These are phyloP conservation scores for Sonneratia alba DNA, from an alignment of 345 rosid genomes.

Conservation along the genomic window DNA sequence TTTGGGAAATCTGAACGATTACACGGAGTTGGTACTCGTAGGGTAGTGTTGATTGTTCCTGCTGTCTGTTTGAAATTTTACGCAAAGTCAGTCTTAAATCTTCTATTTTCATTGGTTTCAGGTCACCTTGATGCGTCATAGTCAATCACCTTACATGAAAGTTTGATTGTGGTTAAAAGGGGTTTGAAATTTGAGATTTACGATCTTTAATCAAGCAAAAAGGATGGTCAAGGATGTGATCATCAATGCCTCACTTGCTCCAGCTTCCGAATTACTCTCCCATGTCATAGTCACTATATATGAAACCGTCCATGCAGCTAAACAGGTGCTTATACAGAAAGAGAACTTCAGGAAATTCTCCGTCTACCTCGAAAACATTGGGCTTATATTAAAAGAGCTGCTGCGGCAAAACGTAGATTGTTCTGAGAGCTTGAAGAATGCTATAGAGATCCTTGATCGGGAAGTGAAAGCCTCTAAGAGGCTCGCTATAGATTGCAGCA, in stretches of 20 bases:
- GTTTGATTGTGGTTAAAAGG: background rate
- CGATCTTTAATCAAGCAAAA: background rate
- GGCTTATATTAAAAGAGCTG: constrained; percentile 46
- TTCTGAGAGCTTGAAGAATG: constrained; percentile 36
- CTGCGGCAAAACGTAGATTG: constrained; percentile 19
- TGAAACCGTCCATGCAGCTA: constrained; percentile 27
- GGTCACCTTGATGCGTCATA: background rate
- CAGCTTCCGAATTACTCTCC: constrained; percentile 37
- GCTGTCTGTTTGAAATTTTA: background rate
- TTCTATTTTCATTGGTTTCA: background rate
- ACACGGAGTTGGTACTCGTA: background rate
- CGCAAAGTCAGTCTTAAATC: background rate
- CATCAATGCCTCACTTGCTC: constrained; percentile 22
- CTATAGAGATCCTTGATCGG: constrained; percentile 39
- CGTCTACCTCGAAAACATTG: constrained; percentile 35
- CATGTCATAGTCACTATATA: constrained; percentile 32
- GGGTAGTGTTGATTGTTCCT: background rate
- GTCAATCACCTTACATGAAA: background rate
- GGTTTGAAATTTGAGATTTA: background rate
- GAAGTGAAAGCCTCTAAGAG: constrained; percentile 42
- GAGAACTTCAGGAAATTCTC: constrained; percentile 47
- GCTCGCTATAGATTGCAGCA: constrained; percentile 34
- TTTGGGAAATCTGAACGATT: background rate
- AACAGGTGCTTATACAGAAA: constrained; percentile 37
- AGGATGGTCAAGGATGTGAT: constrained; percentile 35